Percentiles rank a stretch among this genome's conserved stretches.
Evolutionary conservation across 2,329 filamentous ascomycete genomes (phyloP).

Genomic region (Monilinia fructicola): DNA sequence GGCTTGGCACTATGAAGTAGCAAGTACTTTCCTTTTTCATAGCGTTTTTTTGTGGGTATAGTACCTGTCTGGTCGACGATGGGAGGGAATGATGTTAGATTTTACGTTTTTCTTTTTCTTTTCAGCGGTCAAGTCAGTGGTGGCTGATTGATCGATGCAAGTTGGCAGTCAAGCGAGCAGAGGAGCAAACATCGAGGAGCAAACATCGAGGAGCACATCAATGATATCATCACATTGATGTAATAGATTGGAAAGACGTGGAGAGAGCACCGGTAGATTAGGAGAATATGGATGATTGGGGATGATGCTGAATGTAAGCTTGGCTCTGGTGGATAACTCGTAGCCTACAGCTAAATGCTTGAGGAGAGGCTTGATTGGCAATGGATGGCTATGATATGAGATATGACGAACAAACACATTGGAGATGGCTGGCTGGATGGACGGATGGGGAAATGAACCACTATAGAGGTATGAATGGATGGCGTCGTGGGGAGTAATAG

Average conservation of each 20-base stretch:
- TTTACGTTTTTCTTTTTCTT: background rate
- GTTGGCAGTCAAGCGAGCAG: background rate
- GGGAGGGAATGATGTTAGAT: slow-evolving; percentile 8
- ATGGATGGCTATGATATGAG: slow-evolving; percentile 7
- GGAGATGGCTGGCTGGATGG: slow-evolving; percentile 9
- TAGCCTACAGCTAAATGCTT: background rate
- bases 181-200: background rate
- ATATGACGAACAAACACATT: background rate
- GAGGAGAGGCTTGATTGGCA: background rate
- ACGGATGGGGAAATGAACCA: background rate
- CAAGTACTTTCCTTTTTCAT: background rate
- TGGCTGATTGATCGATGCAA: background rate
- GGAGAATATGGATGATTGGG: background rate
- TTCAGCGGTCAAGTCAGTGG: background rate
- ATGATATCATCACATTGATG: background rate
- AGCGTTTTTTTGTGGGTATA: background rate
- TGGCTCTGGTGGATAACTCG: background rate
- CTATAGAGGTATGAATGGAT: slow-evolving; percentile 7
- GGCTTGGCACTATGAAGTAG: background rate
- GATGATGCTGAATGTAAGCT: background rate
- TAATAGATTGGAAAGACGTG: background rate
- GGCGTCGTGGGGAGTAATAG: slow-evolving; percentile 4
- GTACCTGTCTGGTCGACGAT: background rate
- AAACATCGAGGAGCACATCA: background rate
- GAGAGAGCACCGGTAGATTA: background rate